Conservation (phyloP, 495 filamentous ascomycete genomes). For the Endocarpon pusillum region DNA sequence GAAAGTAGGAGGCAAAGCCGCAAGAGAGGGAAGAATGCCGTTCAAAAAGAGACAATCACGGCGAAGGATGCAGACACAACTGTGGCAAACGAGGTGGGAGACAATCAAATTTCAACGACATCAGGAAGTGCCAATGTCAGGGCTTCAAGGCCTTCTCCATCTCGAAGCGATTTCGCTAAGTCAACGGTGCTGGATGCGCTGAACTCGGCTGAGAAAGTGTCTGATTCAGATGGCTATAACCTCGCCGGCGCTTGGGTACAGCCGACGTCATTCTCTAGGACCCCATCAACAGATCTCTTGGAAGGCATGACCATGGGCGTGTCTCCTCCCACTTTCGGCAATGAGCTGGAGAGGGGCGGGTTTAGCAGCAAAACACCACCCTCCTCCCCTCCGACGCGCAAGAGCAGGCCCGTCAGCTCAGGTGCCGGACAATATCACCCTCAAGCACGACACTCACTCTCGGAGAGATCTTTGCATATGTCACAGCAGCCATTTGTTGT, state of each 20-base stretch:
- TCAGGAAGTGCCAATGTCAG: too few relatives aligned
- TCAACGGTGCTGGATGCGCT: slow-evolving; percentile 29
- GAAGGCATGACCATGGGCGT: slow-evolving; percentile 26
- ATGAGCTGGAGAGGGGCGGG: slow-evolving; percentile 24
- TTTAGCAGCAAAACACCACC: slow-evolving; percentile 31
- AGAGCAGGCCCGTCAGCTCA: slow-evolving; percentile 25
- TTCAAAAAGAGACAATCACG: slow-evolving; percentile 22
- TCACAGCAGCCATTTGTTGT: slow-evolving; percentile 27
- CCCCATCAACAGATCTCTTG: slow-evolving; percentile 27
- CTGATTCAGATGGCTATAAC: slow-evolving; percentile 19
- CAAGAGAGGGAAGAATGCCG: slow-evolving; percentile 28
- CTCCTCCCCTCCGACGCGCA: slow-evolving; percentile 28
- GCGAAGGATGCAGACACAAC: slow-evolving; percentile 19
- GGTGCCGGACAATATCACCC: slow-evolving; percentile 19
- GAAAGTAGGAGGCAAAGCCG: slow-evolving; percentile 26
- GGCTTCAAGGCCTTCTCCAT: too few relatives aligned
- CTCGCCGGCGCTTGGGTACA: slow-evolving; percentile 33
- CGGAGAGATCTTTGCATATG: slow-evolving; percentile 15
- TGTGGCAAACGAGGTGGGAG: slow-evolving; percentile 22
- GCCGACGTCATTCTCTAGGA: slow-evolving; percentile 31
- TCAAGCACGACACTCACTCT: too few relatives aligned
- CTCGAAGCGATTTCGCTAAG: too few relatives aligned
- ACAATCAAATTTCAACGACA: too few relatives aligned
- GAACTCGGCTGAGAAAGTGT: slow-evolving; percentile 16
- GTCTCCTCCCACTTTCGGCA: slow-evolving; percentile 26